Evolutionary conservation across 192 early-diverging fungal genomes (phyloP).

Genomic region (Coemansia sp.): DNA sequence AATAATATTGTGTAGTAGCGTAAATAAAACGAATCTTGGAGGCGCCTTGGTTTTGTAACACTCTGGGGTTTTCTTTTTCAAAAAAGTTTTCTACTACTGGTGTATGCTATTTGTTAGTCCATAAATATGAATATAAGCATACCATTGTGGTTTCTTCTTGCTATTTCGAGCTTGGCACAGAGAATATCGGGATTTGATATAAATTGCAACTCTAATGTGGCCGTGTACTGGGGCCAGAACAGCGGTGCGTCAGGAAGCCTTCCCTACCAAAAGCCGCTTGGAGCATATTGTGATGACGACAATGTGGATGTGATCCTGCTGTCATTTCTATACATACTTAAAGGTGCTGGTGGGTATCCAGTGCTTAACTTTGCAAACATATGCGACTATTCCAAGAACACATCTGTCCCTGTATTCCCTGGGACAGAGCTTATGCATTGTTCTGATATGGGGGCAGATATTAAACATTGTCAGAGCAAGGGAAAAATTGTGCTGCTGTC

Average conservation of each 20-base stretch:
- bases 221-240: conserved; percentile 63
- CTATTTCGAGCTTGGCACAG: conserved; percentile 4
- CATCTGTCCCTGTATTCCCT: conserved; percentile 53
- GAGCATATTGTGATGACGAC: conserved; percentile 59
- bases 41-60: background rate
- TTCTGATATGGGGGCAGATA: conserved; percentile 65
- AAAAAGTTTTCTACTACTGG: background rate
- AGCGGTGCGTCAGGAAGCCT: conserved; percentile 49
- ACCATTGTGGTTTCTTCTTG: background rate
- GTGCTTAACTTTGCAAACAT: conserved; percentile 71
- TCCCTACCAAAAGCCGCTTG: conserved; percentile 56
- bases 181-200: conserved; percentile 49
- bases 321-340: conserved; percentile 69
- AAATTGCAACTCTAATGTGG: conserved; percentile 56
- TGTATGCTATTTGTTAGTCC: background rate
- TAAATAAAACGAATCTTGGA: background rate
- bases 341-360: conserved; percentile 60
- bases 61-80: background rate
- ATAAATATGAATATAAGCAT: background rate
- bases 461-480: conserved; percentile 69
- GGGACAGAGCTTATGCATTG: conserved; percentile 70
- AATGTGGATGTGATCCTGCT: conserved; percentile 60
- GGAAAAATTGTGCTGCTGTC: conserved; percentile 76
- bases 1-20: background rate
- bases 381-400: conserved; percentile 57